Percentiles rank a stretch among this genome's conserved stretches.
Conservation (phyloP, 192 early-diverging fungal species). For the Linnemannia schmuckeri region DNA sequence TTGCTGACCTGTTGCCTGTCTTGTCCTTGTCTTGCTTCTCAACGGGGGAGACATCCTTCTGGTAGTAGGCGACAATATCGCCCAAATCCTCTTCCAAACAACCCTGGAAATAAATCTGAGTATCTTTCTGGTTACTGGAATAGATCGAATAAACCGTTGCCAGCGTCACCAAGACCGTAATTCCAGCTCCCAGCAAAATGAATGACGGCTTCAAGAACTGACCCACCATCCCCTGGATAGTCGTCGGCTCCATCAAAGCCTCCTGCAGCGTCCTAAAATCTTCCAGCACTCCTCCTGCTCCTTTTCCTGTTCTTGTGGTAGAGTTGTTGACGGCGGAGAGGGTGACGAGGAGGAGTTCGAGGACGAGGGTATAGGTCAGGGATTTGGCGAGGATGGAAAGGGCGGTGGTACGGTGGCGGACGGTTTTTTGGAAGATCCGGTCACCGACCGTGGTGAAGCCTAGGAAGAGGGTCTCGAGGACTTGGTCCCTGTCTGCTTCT, state of each 20-base stretch:
- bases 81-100: conserved; percentile 33
- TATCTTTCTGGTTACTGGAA: not conserved
- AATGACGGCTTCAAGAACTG: conserved; percentile 33
- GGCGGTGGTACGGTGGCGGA: conserved; percentile 9
- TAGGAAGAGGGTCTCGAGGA: conserved; percentile 15
- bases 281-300: not conserved
- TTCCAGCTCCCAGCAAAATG: conserved; percentile 1
- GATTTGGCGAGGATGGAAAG: conserved; percentile 30
- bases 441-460: conserved; percentile 9
- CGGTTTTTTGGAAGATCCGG: conserved; percentile 1
- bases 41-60: not conserved
- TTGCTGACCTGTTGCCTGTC: not conserved
- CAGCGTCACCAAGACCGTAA: conserved; percentile 8
- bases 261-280: not conserved
- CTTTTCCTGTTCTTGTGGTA: not conserved
- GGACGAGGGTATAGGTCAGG: conserved; percentile 14
- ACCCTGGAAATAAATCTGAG: conserved; percentile 1
- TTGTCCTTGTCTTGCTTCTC: not conserved
- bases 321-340: not conserved
- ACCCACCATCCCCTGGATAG: conserved; percentile 7
- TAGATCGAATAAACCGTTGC: not conserved
- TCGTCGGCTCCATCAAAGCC: not conserved
- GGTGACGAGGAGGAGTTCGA: conserved; percentile 23
- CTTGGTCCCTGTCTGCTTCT: conserved; percentile 36
- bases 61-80: conserved; percentile 39